Conservation (phyloP, 1,284 basidiomycete genomes). For the Malassezia cuniculi region DNA sequence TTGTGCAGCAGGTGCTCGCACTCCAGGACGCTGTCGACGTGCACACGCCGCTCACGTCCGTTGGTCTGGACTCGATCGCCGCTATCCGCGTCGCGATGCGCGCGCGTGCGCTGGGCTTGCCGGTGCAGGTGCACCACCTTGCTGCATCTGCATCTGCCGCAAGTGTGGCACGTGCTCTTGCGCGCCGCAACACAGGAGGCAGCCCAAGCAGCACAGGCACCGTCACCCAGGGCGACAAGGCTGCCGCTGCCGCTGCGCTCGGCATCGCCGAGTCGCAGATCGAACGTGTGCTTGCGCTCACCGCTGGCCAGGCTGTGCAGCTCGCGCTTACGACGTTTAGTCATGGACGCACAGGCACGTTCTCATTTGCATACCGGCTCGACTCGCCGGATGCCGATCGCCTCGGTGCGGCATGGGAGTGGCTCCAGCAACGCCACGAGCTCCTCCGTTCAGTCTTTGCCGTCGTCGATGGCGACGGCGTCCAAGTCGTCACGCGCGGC, state of each 20-base stretch:
- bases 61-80: conserved; percentile 40
- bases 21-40: conserved; percentile 12
- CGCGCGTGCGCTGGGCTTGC: conserved; percentile 19
- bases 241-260: background rate
- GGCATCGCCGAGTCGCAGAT: conserved; percentile 1
- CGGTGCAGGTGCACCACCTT: conserved; percentile 25
- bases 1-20: no score
- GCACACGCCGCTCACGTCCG: conserved; percentile 18
- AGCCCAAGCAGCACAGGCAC: background rate
- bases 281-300: conserved; percentile 22
- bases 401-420: conserved; percentile 20
- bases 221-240: no score
- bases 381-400: background rate
- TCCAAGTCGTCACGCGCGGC: conserved; percentile 17
- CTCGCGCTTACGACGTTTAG: conserved; percentile 18
- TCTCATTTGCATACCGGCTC: conserved; percentile 24
- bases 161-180: background rate
- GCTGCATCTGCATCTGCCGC: conserved; percentile 2
- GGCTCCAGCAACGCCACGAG: conserved; percentile 20
- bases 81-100: conserved; percentile 32
- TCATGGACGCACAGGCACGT: conserved; percentile 16
- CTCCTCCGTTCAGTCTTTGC: conserved; percentile 30
- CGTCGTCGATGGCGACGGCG: conserved; percentile 8
- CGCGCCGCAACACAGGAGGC: background rate
- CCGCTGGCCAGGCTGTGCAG: conserved; percentile 28